phyloP scores from a whole-genome alignment of 2,329 filamentous ascomycete genomes.

The Periconia macrospinosa region DNA sequence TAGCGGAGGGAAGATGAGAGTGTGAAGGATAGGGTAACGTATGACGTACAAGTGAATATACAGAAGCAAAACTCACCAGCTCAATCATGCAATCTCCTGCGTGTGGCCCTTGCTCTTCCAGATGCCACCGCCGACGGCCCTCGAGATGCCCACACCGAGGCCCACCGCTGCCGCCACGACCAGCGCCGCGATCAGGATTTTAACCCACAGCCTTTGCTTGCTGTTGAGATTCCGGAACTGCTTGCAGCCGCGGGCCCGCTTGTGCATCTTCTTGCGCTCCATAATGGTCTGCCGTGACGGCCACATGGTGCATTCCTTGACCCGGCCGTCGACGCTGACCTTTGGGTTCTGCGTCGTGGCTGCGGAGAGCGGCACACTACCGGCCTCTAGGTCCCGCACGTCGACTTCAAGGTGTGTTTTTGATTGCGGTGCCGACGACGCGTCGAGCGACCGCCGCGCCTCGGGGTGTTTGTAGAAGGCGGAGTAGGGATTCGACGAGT shows the following conservation, averaged over 20 bases:
- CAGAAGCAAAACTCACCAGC: slow-evolving; percentile 8
- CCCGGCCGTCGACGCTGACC: slow-evolving; percentile 44
- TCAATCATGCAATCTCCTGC: slow-evolving; percentile 32
- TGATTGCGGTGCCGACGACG: slow-evolving; percentile 21
- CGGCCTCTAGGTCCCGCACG: slow-evolving; percentile 44
- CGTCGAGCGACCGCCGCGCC: slow-evolving; percentile 45
- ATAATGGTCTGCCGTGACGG: slow-evolving; percentile 52
- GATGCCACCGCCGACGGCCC: slow-evolving; percentile 52
- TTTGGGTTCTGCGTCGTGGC: slow-evolving; percentile 46
- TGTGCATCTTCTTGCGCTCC: slow-evolving; percentile 44
- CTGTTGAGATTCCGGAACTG: slow-evolving; percentile 46
- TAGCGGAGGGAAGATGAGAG: too few species aligned
- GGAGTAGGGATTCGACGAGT: slow-evolving; percentile 47
- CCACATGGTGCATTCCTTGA: slow-evolving; percentile 57
- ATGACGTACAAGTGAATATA: not conserved
- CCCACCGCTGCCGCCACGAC: slow-evolving; percentile 51
- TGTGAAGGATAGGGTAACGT: not conserved
- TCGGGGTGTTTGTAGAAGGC: slow-evolving; percentile 54
- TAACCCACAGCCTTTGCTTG: slow-evolving; percentile 48
- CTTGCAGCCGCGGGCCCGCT: slow-evolving; percentile 43
- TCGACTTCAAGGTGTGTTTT: slow-evolving; percentile 36
- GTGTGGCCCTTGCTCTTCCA: slow-evolving; percentile 45
- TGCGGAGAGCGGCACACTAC: slow-evolving; percentile 32
- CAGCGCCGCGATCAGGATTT: slow-evolving; percentile 50
- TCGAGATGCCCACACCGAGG: slow-evolving; percentile 52